phyloP scores from a whole-genome alignment of 495 filamentous ascomycete species.

The Rhypophila decipiens region DNA sequence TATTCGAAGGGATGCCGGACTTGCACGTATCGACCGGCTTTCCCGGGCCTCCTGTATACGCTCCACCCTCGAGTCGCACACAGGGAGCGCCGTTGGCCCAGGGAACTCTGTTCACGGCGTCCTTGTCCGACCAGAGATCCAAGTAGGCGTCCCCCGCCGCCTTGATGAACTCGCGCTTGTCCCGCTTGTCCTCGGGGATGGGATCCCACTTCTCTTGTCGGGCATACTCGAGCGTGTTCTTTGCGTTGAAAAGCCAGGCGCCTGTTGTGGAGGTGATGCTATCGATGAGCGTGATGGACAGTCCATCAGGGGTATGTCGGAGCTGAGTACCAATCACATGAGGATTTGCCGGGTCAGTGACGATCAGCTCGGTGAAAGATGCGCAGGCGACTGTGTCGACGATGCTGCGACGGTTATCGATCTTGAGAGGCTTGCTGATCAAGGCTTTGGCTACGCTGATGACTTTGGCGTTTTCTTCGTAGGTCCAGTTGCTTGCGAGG shows the following conservation, averaged over 20 bases:
- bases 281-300: constrained; percentile 29
- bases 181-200: constrained; percentile 25
- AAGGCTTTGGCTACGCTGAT: constrained; percentile 20
- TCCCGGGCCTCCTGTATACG: constrained; percentile 32
- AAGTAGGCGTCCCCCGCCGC: constrained; percentile 35
- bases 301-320: constrained; percentile 18
- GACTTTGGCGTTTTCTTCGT: constrained; percentile 24
- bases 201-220: constrained; percentile 30
- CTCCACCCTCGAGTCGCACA: constrained; percentile 30
- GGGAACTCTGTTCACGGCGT: constrained; percentile 26
- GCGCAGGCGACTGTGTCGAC: constrained; percentile 26
- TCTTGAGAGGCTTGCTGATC: constrained; percentile 21
- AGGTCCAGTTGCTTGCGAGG: constrained; percentile 11
- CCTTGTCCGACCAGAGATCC: constrained; percentile 32
- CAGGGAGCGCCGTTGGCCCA: constrained; percentile 41
- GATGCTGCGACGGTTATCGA: constrained; percentile 28
- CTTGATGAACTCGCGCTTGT: constrained; percentile 23
- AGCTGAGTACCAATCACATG: constrained; percentile 41
- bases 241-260: constrained; percentile 38
- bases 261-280: constrained; percentile 30
- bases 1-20: constrained; percentile 31
- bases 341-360: constrained; percentile 21
- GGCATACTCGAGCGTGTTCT: constrained; percentile 29
- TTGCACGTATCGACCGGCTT: constrained; percentile 31
- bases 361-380: constrained; percentile 33